Evolutionary conservation across 805 yeast species (phyloP).

Genomic region (Candida ulmi): DNA sequence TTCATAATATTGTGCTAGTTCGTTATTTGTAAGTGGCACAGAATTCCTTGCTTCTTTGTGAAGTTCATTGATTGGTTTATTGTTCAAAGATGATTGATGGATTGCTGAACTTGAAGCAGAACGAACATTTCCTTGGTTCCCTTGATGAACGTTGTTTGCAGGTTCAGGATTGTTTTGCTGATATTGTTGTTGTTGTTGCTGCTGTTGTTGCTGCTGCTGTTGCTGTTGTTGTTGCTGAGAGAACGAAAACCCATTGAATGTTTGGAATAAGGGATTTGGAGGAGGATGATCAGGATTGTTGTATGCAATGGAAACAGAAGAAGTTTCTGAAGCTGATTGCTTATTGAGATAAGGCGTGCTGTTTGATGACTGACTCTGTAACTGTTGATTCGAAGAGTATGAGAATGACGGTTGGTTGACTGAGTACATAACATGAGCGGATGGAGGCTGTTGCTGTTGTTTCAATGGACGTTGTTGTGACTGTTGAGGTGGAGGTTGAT

Average conservation of each 20-base stretch:
- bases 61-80: too few species aligned
- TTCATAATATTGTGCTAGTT: slow-evolving; percentile 10
- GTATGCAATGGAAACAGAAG: too few species aligned
- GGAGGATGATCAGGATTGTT: neutral
- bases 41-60: too few species aligned
- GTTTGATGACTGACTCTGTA: neutral
- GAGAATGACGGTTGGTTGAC: neutral
- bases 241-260: neutral
- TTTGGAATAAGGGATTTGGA: neutral
- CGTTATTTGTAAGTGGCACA: neutral
- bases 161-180: neutral
- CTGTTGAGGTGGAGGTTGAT: slow-evolving; percentile 3
- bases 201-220: neutral
- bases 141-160: too few species aligned
- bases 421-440: neutral
- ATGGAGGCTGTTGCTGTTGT: slow-evolving; percentile 3
- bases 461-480: slow-evolving; percentile 6
- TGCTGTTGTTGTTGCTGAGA: neutral
- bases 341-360: too few species aligned
- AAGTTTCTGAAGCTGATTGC: too few species aligned
- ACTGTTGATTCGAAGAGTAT: neutral
- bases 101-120: too few species aligned
- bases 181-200: neutral
- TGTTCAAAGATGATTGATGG: too few species aligned
- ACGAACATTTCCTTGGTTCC: too few species aligned